A percentile compares a stretch with the other conserved stretches of the same genome.
Evolutionary conservation across 805 yeast genomes (phyloP).

Genomic region (Yamadazyma sp.): DNA sequence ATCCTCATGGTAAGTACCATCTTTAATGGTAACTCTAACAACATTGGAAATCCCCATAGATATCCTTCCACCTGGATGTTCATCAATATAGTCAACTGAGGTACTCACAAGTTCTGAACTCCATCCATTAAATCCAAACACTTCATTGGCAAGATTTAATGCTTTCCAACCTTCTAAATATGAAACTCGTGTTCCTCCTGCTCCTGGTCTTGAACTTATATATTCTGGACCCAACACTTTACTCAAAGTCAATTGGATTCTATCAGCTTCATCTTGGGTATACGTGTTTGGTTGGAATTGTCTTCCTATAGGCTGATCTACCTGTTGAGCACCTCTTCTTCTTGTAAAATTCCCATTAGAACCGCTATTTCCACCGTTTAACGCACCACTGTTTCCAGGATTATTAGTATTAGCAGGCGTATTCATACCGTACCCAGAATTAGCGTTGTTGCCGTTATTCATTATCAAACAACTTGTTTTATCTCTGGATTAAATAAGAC

Average conservation of each 20-base stretch:
- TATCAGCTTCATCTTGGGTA: slow-evolving; percentile 28
- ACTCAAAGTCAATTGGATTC: slow-evolving; percentile 32
- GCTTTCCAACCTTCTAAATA: slow-evolving; percentile 86
- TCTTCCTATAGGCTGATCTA: not conserved
- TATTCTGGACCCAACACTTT: slow-evolving; percentile 69
- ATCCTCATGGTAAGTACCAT: slow-evolving; percentile 80
- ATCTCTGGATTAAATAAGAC: too few species aligned
- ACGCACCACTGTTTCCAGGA: too few species aligned
- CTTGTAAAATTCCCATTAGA: too few species aligned
- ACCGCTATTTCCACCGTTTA: too few species aligned
- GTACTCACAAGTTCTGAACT: slow-evolving; percentile 63
- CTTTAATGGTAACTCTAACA: slow-evolving; percentile 69
- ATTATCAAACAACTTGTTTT: too few species aligned
- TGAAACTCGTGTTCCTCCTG: slow-evolving; percentile 64
- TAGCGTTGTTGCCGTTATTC: too few species aligned
- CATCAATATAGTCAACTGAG: slow-evolving; percentile 70
- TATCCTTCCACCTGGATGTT: slow-evolving; percentile 48
- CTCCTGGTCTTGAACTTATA: slow-evolving; percentile 72
- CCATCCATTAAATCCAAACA: slow-evolving; percentile 87
- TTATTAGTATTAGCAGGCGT: too few species aligned
- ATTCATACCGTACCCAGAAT: too few species aligned
- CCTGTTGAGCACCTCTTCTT: not conserved
- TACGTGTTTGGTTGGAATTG: slow-evolving; percentile 16
- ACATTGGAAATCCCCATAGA: slow-evolving; percentile 68
- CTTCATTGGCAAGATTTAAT: slow-evolving; percentile 71